phyloP scores from a whole-genome alignment of 192 early-diverging fungal genomes.

The Coemansia sp. region DNA sequence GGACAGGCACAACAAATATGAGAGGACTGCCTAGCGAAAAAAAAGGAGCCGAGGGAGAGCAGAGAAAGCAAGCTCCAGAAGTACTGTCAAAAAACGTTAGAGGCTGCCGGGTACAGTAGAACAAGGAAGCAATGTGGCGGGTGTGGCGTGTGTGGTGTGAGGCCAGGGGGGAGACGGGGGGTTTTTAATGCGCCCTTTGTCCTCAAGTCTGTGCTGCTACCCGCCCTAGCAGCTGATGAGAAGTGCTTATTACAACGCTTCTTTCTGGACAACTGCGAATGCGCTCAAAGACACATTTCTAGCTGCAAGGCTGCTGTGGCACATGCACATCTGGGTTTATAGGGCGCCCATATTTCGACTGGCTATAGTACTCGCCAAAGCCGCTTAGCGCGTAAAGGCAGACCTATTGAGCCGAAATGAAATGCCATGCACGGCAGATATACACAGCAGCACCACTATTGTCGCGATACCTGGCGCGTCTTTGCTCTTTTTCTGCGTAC shows the following conservation, averaged over 20 bases:
- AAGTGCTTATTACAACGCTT: too few relatives aligned
- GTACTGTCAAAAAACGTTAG: slow-evolving; percentile 8
- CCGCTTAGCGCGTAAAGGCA: too few relatives aligned
- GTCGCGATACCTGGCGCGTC: too few relatives aligned
- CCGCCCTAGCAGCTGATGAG: too few relatives aligned
- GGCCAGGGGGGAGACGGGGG: slow-evolving; percentile 14
- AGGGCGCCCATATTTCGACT: too few relatives aligned
- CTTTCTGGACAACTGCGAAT: too few relatives aligned
- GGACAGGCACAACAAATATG: slow-evolving; percentile 3
- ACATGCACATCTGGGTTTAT: neutral
- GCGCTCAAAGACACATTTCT: too few relatives aligned
- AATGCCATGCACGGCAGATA: too few relatives aligned
- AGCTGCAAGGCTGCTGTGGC: neutral
- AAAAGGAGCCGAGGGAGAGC: slow-evolving; percentile 6
- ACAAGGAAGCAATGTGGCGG: slow-evolving; percentile 37
- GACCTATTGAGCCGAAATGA: too few relatives aligned
- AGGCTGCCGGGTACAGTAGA: slow-evolving; percentile 18
- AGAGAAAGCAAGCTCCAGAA: slow-evolving; percentile 12
- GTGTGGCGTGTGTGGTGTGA: slow-evolving; percentile 49
- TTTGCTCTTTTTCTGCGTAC: neutral
- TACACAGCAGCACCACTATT: too few relatives aligned
- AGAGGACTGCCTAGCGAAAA: slow-evolving; percentile 3
- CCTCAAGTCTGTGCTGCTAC: neutral
- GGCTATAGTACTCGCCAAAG: too few relatives aligned
- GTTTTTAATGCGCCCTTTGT: slow-evolving; percentile 6